A percentile compares a stretch with the other conserved stretches of the same genome.
These are phyloP conservation scores for Acorus calamus DNA, from an alignment of 106 monocot species.

Conservation along the genomic window DNA sequence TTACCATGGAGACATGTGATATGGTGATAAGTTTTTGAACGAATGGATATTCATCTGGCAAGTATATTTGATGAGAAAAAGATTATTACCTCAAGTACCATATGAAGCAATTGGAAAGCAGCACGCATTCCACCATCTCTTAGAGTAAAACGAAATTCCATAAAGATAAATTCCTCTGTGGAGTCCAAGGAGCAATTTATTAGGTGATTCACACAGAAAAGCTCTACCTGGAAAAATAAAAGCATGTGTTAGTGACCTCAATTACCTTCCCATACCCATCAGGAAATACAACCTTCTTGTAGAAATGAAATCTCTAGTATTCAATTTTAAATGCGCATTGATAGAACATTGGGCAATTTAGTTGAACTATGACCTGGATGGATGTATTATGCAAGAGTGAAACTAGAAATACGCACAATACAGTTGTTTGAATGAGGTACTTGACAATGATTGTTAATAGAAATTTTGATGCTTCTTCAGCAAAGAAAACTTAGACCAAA, in stretches of 20 bases:
- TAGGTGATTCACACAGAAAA: slow-evolving; percentile 96
- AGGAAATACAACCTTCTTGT: too few relatives aligned
- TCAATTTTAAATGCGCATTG: too few relatives aligned
- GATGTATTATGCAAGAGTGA: too few relatives aligned
- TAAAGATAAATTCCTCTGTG: slow-evolving; percentile 89
- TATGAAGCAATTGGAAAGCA: slow-evolving; percentile 96
- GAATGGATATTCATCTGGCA: neutral
- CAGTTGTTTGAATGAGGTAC: too few relatives aligned
- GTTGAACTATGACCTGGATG: too few relatives aligned
- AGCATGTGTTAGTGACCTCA: neutral
- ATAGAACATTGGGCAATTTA: too few relatives aligned
- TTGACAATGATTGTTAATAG: too few relatives aligned
- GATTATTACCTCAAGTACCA: slow-evolving; percentile 88
- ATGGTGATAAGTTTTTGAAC: neutral
- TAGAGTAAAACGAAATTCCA: slow-evolving; percentile 94
- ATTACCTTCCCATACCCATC: too few relatives aligned
- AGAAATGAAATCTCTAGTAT: too few relatives aligned
- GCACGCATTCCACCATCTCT: slow-evolving; percentile 98
- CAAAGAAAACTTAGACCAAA: too few relatives aligned
- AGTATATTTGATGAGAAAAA: neutral
- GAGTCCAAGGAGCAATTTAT: slow-evolving; percentile 98
- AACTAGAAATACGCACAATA: too few relatives aligned
- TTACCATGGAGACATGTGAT: neutral
- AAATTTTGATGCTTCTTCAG: too few relatives aligned
- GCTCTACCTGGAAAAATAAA: slow-evolving; percentile 63